These are phyloP conservation scores for Phytophthora megakarya DNA, from an alignment of 352 stramenopile species.

Conservation along the genomic window DNA sequence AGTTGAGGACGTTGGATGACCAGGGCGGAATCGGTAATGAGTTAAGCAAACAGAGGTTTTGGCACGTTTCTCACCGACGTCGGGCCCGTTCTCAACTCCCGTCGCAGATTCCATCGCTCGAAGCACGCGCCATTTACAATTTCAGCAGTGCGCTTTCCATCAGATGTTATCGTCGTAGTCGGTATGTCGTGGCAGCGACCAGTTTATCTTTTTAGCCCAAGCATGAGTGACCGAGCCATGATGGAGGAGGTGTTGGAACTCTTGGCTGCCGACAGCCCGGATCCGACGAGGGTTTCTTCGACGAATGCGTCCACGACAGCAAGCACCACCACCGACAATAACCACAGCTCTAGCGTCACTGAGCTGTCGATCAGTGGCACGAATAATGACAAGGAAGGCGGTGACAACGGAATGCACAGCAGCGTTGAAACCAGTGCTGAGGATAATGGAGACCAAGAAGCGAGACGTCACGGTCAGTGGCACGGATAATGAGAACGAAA, in stretches of 20 bases:
- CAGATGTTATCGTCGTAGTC: too few relatives aligned
- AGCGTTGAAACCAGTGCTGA: neutral
- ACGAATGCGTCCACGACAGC: conserved; percentile 1
- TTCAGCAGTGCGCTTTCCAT: conserved; percentile 9
- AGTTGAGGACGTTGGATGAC: neutral
- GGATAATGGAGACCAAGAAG: neutral
- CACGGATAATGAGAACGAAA: neutral
- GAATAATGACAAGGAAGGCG: neutral
- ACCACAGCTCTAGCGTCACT: neutral
- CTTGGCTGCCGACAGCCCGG: conserved; percentile 17
- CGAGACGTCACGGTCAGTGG: neutral
- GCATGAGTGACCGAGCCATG: conserved; percentile 25
- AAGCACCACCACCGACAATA: conserved; percentile 6
- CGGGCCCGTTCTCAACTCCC: neutral
- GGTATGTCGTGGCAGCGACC: conserved; percentile 26
- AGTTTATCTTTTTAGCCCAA: conserved; percentile 20
- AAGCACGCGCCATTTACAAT: conserved; percentile 7
- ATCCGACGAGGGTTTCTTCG: neutral
- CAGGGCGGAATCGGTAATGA: neutral
- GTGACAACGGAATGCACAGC: conserved; percentile 1
- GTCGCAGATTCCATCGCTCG: conserved; percentile 24
- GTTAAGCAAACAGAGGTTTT: neutral
- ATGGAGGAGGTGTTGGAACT: conserved; percentile 41
- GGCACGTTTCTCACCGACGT: conserved; percentile 15
- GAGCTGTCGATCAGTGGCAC: neutral